phyloP scores from a whole-genome alignment of 2,329 filamentous ascomycete species.

The Monosporascus sp. region DNA sequence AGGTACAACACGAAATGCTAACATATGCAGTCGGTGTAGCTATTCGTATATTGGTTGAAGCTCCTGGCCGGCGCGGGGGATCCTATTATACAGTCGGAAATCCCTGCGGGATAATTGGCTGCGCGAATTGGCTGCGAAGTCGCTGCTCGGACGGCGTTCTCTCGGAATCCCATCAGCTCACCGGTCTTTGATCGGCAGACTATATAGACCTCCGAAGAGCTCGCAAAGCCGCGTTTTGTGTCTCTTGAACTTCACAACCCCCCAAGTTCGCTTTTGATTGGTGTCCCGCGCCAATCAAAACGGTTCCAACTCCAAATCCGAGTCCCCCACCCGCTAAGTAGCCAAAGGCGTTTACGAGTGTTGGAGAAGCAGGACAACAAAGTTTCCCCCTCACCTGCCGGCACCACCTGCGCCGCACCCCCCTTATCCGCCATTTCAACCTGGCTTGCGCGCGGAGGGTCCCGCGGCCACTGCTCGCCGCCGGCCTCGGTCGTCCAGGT shows the following conservation, averaged over 20 bases:
- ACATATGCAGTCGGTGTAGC: no score
- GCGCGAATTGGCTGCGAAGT: neutral
- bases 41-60: no score
- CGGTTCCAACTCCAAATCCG: neutral
- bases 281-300: neutral
- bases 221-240: no score
- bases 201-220: neutral
- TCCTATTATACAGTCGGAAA: no score
- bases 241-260: neutral
- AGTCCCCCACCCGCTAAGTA: neutral
- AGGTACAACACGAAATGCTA: no score
- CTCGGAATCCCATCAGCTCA: neutral
- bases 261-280: neutral
- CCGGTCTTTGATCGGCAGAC: neutral
- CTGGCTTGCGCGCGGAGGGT: conserved; percentile 9
- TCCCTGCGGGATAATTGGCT: no score
- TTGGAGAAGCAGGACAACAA: neutral
- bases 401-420: neutral
- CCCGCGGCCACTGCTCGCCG: conserved; percentile 22
- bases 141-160: neutral
- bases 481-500: neutral
- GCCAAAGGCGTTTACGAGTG: no score
- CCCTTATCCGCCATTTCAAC: neutral
- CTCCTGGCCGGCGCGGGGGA: no score
- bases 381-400: neutral